A percentile compares a stretch with the other conserved stretches of the same genome.
These are phyloP conservation scores for Sphagnum contortum DNA, from an alignment of 225 moss, liverwort and hornwort genomes.

Conservation along the genomic window DNA sequence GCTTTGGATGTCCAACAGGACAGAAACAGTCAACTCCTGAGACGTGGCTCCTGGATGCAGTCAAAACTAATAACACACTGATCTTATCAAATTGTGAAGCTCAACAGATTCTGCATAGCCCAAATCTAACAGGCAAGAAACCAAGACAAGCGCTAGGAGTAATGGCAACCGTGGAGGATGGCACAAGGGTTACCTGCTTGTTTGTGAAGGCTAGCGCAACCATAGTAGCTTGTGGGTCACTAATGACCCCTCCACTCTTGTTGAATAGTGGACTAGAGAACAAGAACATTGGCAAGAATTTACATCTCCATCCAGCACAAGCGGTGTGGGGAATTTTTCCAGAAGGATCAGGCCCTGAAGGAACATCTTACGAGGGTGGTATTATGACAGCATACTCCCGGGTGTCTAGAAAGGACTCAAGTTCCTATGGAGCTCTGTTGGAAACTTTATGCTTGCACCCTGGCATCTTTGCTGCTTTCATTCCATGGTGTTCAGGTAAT, in stretches of 20 bases:
- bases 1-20: conserved; percentile 58
- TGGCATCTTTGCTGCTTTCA: conserved; percentile 26
- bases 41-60: conserved; percentile 89
- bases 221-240: conserved; percentile 25
- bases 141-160: conserved; percentile 17
- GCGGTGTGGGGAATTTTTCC: conserved; percentile 68
- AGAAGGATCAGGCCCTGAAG: conserved; percentile 36
- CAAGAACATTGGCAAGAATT: conserved; percentile 32
- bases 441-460: conserved; percentile 71
- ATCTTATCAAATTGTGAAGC: conserved; percentile 52
- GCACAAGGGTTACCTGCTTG: conserved; percentile 3
- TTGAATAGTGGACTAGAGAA: conserved; percentile 35
- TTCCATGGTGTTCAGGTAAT: conserved; percentile 54
- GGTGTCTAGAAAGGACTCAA: conserved; percentile 28
- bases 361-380: conserved; percentile 54
- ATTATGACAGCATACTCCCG: conserved; percentile 57
- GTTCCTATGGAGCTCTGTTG: conserved; percentile 53
- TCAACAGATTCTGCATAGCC: conserved; percentile 18
- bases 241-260: conserved; percentile 32
- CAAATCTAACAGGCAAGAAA: not conserved
- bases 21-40: conserved; percentile 61
- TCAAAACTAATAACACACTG: conserved; percentile 31
- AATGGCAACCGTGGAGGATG: conserved; percentile 7
- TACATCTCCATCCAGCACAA: conserved; percentile 41
- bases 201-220: conserved; percentile 19